Conservation (phyloP, 176 grass and related monocot genomes). For the Eleusine indica region DNA sequence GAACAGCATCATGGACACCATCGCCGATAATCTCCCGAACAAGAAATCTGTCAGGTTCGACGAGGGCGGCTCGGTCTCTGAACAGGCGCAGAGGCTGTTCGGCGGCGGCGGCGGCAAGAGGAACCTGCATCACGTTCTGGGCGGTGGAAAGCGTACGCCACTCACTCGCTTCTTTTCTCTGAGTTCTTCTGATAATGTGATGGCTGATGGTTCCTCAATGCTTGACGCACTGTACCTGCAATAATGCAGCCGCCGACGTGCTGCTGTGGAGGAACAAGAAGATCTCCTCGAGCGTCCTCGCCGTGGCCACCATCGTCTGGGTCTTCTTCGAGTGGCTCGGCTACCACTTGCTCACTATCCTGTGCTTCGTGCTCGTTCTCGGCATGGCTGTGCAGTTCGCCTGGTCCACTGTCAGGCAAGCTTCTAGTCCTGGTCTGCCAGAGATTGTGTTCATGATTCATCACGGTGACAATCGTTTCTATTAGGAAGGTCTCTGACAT, state of each 20-base stretch:
- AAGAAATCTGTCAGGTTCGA: constrained; percentile 55
- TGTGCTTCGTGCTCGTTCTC: constrained; percentile 54
- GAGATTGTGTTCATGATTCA: too few relatives aligned
- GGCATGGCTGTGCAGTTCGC: constrained; percentile 81
- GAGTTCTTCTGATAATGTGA: background rate
- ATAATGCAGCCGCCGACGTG: constrained; percentile 68
- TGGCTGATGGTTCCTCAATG: background rate
- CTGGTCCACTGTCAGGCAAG: constrained; percentile 54
- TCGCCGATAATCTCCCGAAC: constrained; percentile 59
- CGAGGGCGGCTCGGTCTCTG: constrained; percentile 43
- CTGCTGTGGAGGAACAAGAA: constrained; percentile 95
- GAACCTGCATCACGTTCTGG: constrained; percentile 64
- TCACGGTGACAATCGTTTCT: too few relatives aligned
- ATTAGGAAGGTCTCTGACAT: background rate
- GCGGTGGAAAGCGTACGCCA: constrained; percentile 66
- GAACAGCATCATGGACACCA: constrained; percentile 59
- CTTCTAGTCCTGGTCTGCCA: background rate
- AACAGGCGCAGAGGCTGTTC: constrained; percentile 56
- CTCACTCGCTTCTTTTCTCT: background rate
- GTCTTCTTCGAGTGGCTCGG: constrained; percentile 86
- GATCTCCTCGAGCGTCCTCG: constrained; percentile 81
- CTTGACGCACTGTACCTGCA: too few relatives aligned
- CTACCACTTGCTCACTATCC: constrained; percentile 77
- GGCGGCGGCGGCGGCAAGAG: constrained; percentile 37
- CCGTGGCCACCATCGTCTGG: constrained; percentile 70